Evolutionary conservation across 1,284 basidiomycete species (phyloP), one percentile per base, ranked within the genome.

Genomic region (Tausonia pullulans): DNA sequence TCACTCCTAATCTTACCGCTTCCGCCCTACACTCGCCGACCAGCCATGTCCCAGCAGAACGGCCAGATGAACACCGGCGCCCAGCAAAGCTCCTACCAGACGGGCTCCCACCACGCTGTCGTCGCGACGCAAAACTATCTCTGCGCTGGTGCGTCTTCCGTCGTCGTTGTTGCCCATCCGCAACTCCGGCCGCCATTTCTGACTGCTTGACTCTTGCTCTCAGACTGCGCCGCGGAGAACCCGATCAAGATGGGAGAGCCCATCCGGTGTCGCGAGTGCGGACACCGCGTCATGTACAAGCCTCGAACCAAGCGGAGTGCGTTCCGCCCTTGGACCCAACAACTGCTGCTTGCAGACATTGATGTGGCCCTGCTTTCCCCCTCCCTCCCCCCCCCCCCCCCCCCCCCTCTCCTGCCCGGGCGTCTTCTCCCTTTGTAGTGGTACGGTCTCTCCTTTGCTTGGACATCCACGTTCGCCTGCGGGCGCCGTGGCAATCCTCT

Each of bases 231-330:
- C 66, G 87, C 87, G 3, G 88, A 90, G 78, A 97, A 96, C 75
- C 86, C 89, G 72, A 94, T 98, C 75, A 87, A 87, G 75, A 81
- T 90, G n/a, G 81, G 90, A 67, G 95, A 98, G 76, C 90, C 92
- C 56, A 96, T 98, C 71, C 87, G 95, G 65, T 98, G 95, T 79
- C 83, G 89, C 71, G 93, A 98, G 75, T 98, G 95, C 73, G 95
- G 95, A 2, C 95, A 97, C 76, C 86, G 95, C 69, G 94, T 98
- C 75, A 96, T 98, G 91, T 98, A 97, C 81, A 98, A 98, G 80
- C 96, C 96, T 78, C 81, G 95, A 71, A 97, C 94, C 27, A 90
- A 86, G 74, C 82, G 91, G 80, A 96, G 95, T 98, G 74, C 75
- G 90, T 85, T 2, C n/a, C 60, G 11, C 8, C n/a, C 11, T 16